A percentile compares a stretch with the other conserved stretches of the same genome.
Conservation (phyloP, 805 yeast species). For the Blastobotrys muscicola region DNA sequence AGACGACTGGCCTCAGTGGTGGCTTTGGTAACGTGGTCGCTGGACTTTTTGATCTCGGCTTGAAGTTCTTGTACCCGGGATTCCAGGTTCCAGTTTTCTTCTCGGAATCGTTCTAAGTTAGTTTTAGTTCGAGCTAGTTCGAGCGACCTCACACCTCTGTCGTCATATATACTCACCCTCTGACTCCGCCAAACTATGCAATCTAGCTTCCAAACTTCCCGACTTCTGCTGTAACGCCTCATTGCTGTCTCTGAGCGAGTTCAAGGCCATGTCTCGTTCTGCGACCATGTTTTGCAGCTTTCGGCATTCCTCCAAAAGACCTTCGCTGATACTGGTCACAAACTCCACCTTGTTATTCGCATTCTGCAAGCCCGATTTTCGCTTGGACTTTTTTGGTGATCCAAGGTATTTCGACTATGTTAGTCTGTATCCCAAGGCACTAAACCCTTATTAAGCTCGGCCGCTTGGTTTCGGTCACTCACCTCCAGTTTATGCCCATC, state of each 20-base stretch:
- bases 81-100: constrained; percentile 31
- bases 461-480: background rate
- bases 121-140: background rate
- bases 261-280: constrained; percentile 14
- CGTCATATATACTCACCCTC: constrained; percentile 18
- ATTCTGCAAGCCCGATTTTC: background rate
- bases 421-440: background rate
- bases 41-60: constrained; percentile 16
- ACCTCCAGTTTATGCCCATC: constrained; percentile 1
- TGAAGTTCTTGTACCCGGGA: constrained; percentile 25
- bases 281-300: constrained; percentile 19
- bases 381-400: constrained; percentile 3
- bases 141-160: too few relatives aligned
- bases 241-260: constrained; percentile 11
- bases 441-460: background rate
- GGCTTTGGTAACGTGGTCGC: constrained; percentile 18
- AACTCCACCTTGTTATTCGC: constrained; percentile 21
- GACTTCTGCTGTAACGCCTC: constrained; percentile 14
- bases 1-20: constrained; percentile 18
- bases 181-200: constrained; percentile 14
- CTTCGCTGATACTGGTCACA: constrained; percentile 26
- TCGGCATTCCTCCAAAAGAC: constrained; percentile 27
- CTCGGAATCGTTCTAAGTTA: constrained; percentile 21
- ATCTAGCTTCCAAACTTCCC: constrained; percentile 14
- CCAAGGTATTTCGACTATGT: background rate